A percentile compares a stretch with the other conserved stretches of the same genome.
These are phyloP conservation scores for Xylariaceae sp. DNA, from an alignment of 2,329 filamentous ascomycete genomes.

Conservation along the genomic window DNA sequence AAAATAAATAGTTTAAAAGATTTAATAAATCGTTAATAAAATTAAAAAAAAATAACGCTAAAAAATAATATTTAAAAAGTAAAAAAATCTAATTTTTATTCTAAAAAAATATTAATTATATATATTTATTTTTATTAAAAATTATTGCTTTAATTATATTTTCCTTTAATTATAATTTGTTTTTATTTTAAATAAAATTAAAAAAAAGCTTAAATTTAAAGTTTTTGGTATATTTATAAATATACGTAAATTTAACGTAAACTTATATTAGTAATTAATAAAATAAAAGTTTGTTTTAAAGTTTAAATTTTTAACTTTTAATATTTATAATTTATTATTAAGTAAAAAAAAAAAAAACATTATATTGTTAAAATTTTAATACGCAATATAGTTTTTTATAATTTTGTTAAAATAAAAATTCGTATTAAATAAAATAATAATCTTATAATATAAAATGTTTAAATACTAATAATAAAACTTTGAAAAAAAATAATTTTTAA, in stretches of 20 bases:
- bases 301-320: neutral
- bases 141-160: constrained; percentile 1
- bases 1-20: neutral
- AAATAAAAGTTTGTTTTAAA: too few species aligned
- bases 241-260: neutral
- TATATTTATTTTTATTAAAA: neutral
- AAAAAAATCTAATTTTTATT: neutral
- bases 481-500: too few species aligned
- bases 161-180: neutral
- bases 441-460: too few species aligned
- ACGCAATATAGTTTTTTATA: neutral
- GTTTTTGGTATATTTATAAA: neutral
- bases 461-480: too few species aligned
- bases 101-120: too few species aligned
- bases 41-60: neutral
- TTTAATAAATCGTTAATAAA: neutral
- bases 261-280: too few species aligned
- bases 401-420: neutral
- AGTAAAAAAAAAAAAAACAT: neutral
- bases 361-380: neutral
- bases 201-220: neutral
- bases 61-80: neutral
- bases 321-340: neutral
- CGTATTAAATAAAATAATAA: neutral
- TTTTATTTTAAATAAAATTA: neutral